Percentiles rank a stretch among this genome's conserved stretches.
Evolutionary conservation across 2,329 filamentous ascomycete genomes (phyloP).

Genomic region (Tolypocladium endophyticum): DNA sequence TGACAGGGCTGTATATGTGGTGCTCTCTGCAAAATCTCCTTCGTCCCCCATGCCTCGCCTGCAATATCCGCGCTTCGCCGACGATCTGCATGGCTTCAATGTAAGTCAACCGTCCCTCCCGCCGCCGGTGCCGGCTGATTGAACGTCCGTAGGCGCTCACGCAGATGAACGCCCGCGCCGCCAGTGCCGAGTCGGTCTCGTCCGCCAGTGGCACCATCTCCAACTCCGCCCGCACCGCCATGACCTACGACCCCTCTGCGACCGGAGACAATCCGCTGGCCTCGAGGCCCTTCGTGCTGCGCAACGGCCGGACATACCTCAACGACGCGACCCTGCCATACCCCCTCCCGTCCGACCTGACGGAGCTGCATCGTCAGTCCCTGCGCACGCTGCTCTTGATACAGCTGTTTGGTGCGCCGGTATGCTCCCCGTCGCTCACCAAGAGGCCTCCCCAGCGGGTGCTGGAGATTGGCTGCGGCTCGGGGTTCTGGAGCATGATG

Average conservation of each 20-base stretch:
- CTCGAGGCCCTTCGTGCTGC: constrained; percentile 51
- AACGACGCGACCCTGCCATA: constrained; percentile 64
- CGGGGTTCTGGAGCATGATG: constrained; percentile 81
- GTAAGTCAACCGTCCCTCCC: constrained; percentile 2
- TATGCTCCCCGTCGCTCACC: constrained; percentile 59
- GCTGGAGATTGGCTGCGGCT: constrained; percentile 79
- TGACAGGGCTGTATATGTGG: neutral
- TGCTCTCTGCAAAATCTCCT: neutral
- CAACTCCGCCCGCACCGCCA: constrained; percentile 33
- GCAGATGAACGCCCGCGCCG: constrained; percentile 23
- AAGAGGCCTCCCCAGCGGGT: constrained; percentile 64
- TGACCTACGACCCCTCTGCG: constrained; percentile 36
- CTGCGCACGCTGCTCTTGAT: constrained; percentile 73
- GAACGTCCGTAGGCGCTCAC: constrained; percentile 11
- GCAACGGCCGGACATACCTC: constrained; percentile 75
- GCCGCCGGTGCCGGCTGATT: neutral
- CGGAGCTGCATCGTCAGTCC: constrained; percentile 79
- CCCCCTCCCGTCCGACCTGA: constrained; percentile 78
- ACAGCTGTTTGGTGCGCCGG: constrained; percentile 68
- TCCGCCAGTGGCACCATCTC: constrained; percentile 32
- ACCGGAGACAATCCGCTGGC: constrained; percentile 28
- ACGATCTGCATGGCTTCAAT: constrained; percentile 5
- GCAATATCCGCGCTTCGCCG: constrained; percentile 1
- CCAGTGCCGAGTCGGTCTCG: constrained; percentile 35
- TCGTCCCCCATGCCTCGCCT: constrained; percentile 2